Conservation (phyloP, 2,329 filamentous ascomycete genomes). For the Stachybotrys echinatus region DNA sequence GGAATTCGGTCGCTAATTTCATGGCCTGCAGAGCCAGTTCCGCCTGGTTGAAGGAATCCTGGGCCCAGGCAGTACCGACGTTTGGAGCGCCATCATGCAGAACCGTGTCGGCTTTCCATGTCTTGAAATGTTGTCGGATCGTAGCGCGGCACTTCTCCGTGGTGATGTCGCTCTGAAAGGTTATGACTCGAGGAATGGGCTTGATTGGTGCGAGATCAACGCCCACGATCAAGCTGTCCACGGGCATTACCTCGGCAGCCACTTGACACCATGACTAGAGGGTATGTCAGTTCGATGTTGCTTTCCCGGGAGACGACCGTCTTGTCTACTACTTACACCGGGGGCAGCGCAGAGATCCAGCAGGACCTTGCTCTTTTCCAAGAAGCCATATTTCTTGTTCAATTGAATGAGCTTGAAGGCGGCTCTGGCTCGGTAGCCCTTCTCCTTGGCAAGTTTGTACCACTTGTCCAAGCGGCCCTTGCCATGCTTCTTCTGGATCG, state of each 20-base stretch:
- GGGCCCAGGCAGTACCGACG: slow-evolving; percentile 95
- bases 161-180: slow-evolving; percentile 96
- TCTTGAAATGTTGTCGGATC: slow-evolving; percentile 84
- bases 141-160: slow-evolving; percentile 93
- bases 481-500: slow-evolving; percentile 97
- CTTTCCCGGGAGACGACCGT: not conserved
- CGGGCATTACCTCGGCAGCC: slow-evolving; percentile 89
- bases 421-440: slow-evolving; percentile 90
- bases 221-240: slow-evolving; percentile 83
- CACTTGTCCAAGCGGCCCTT: slow-evolving; percentile 98
- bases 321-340: slow-evolving; percentile 52
- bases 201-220: slow-evolving; percentile 96
- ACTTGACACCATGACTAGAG: slow-evolving; percentile 89
- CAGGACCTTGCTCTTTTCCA: slow-evolving; percentile 93
- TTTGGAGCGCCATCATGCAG: slow-evolving; percentile 97
- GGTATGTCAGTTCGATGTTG: slow-evolving; percentile 22
- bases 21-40: slow-evolving; percentile 86
- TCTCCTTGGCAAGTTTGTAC: slow-evolving; percentile 98
- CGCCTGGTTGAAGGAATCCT: slow-evolving; percentile 97
- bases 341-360: slow-evolving; percentile 97
- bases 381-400: slow-evolving; percentile 98
- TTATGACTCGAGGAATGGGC: slow-evolving; percentile 86
- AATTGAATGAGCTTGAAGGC: slow-evolving; percentile 97
- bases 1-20: slow-evolving; percentile 90
- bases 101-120: slow-evolving; percentile 93